Percentiles rank a stretch among this genome's conserved stretches.
Conservation (phyloP, 192 early-diverging fungal genomes). For the Backusella liffmaniae region DNA sequence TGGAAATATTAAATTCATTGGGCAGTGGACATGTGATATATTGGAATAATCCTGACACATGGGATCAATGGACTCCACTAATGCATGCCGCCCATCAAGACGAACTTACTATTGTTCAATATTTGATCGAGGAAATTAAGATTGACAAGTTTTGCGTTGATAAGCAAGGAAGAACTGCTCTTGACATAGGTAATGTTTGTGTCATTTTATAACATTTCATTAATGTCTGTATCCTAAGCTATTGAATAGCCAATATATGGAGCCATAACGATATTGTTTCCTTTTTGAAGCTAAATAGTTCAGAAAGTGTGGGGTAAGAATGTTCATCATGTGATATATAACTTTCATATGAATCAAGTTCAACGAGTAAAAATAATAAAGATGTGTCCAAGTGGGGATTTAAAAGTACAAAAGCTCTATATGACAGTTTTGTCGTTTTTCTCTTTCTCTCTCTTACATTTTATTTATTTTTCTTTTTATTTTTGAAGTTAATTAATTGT, state of each 20-base stretch:
- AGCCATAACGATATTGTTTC: background rate
- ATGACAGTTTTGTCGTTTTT: background rate
- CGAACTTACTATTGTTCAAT: constrained; percentile 18
- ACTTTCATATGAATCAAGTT: constrained; percentile 6
- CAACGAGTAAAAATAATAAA: background rate
- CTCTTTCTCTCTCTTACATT: background rate
- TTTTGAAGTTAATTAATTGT: background rate
- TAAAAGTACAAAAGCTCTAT: background rate
- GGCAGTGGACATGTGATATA: background rate
- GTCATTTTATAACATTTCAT: background rate
- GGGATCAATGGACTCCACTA: constrained; percentile 45
- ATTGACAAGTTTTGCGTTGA: constrained; percentile 22
- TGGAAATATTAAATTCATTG: constrained; percentile 17
- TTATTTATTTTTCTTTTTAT: background rate
- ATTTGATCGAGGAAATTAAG: constrained; percentile 16
- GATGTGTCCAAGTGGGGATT: background rate
- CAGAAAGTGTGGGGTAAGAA: constrained; percentile 13
- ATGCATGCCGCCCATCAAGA: constrained; percentile 41
- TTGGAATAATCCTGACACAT: constrained; percentile 32
- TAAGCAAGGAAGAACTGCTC: constrained; percentile 31
- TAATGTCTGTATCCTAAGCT: background rate
- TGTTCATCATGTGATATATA: constrained; percentile 6
- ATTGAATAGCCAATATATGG: constrained; percentile 20
- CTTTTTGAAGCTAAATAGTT: constrained; percentile 4
- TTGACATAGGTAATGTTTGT: constrained; percentile 32